These are phyloP conservation scores for Ascochyta viciae-villosae DNA, from an alignment of 2,329 filamentous ascomycete species.

Conservation along the genomic window DNA sequence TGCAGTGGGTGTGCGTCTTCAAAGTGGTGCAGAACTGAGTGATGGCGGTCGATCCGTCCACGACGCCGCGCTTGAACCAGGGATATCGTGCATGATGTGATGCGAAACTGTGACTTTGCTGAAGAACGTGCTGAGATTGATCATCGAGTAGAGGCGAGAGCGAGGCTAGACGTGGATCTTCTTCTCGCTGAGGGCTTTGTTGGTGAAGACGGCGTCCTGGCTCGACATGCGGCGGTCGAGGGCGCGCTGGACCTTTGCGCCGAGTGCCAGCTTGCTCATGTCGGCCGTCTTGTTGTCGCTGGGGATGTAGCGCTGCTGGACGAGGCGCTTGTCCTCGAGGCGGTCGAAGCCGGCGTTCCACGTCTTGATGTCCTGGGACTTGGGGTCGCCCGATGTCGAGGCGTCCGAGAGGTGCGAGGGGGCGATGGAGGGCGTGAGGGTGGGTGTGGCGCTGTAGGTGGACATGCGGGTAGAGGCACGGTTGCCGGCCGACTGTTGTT, in stretches of 20 bases:
- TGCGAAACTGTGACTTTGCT: conserved; percentile 12
- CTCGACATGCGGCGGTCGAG: conserved; percentile 84
- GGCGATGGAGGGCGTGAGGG: conserved; percentile 59
- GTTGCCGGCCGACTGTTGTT: conserved; percentile 43
- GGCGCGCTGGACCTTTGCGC: conserved; percentile 88
- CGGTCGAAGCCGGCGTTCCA: conserved; percentile 83
- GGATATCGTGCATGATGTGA: conserved; percentile 19
- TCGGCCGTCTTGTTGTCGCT: conserved; percentile 81
- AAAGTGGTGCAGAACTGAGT: not conserved
- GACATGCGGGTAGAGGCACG: conserved; percentile 56
- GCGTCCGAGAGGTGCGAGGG: conserved; percentile 50
- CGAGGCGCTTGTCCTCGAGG: conserved; percentile 87
- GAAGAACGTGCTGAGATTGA: conserved; percentile 12
- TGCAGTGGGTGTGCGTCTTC: not conserved
- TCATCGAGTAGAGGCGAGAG: not conserved
- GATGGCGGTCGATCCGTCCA: not conserved
- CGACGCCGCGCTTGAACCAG: conserved; percentile 11
- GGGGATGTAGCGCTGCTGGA: conserved; percentile 80
- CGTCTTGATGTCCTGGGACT: conserved; percentile 71
- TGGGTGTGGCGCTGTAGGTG: conserved; percentile 59
- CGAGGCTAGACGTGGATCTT: conserved; percentile 38
- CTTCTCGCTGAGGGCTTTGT: conserved; percentile 49
- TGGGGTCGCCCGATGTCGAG: conserved; percentile 53
- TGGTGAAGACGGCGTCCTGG: conserved; percentile 87
- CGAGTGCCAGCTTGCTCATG: conserved; percentile 84